Evolutionary conservation across 345 rosid genomes (phyloP).

Genomic region (Linum trigynum): DNA sequence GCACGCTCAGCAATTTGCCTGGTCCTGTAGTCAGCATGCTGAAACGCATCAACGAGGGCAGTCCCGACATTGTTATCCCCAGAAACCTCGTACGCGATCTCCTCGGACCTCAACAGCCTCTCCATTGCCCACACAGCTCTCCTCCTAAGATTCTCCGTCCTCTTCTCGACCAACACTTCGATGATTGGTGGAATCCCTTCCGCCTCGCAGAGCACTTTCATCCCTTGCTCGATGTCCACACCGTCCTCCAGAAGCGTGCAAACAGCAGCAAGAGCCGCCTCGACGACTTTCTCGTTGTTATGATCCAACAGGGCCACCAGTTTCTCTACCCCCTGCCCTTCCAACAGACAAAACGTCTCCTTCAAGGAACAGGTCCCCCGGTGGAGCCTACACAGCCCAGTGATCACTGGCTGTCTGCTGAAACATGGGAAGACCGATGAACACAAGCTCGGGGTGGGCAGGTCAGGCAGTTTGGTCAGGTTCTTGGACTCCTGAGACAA

Average conservation of each 20-base stretch:
- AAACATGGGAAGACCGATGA: constrained; percentile 60
- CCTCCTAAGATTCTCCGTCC: constrained; percentile 57
- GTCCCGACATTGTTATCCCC: constrained; percentile 69
- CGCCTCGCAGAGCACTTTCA: constrained; percentile 43
- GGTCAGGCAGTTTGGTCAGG: constrained; percentile 61
- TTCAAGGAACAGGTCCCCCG: constrained; percentile 65
- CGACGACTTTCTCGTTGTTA: constrained; percentile 80
- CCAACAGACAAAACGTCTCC: constrained; percentile 77
- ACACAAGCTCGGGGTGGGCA: constrained; percentile 55
- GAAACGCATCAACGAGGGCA: constrained; percentile 88
- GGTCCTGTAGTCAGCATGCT: constrained; percentile 75
- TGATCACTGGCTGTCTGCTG: constrained; percentile 47
- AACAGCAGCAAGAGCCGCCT: constrained; percentile 77
- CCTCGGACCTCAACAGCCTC: constrained; percentile 71
- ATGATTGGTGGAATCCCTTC: constrained; percentile 67
- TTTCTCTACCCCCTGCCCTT: constrained; percentile 79
- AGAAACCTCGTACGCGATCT: constrained; percentile 62
- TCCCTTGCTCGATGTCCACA: constrained; percentile 65
- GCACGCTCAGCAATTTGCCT: constrained; percentile 87
- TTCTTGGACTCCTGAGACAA: constrained; percentile 70
- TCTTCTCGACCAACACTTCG: constrained; percentile 56
- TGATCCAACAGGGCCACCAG: constrained; percentile 86
- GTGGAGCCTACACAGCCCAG: constrained; percentile 73
- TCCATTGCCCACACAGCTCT: constrained; percentile 86
- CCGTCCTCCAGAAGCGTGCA: constrained; percentile 81